Conservation (phyloP, 2,329 filamentous ascomycete species). For the Whalleya microplaca region DNA sequence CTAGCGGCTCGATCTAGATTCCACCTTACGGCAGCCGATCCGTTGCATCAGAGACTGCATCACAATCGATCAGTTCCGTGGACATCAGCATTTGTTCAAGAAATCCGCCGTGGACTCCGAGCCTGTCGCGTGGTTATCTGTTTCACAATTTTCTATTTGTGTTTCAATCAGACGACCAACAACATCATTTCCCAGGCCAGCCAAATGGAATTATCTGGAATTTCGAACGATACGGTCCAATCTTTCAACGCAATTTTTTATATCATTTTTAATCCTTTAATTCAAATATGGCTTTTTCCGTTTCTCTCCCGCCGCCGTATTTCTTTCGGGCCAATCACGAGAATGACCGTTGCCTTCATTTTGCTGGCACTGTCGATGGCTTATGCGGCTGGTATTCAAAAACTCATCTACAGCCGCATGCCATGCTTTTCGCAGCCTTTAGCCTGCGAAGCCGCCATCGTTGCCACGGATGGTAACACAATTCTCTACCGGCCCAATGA, state of each 20-base stretch:
- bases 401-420: slow-evolving; percentile 39
- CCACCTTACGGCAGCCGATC: slow-evolving; percentile 2
- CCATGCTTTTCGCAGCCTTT: slow-evolving; percentile 26
- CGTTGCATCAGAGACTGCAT: not conserved
- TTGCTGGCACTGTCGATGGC: slow-evolving; percentile 53
- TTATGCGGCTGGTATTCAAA: slow-evolving; percentile 51
- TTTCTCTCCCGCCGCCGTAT: slow-evolving; percentile 49
- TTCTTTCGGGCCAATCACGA: slow-evolving; percentile 56
- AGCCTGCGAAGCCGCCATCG: slow-evolving; percentile 31
- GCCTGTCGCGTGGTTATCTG: slow-evolving; percentile 4
- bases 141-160: slow-evolving; percentile 2
- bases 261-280: slow-evolving; percentile 57
- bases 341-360: slow-evolving; percentile 55
- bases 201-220: slow-evolving; percentile 54
- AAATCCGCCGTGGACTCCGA: slow-evolving; percentile 2
- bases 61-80: not conserved
- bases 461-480: not conserved
- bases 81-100: slow-evolving; percentile 5
- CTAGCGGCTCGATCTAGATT: slow-evolving; percentile 1
- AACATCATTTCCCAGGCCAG: slow-evolving; percentile 59
- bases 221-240: slow-evolving; percentile 59
- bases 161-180: slow-evolving; percentile 51
- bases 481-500: slow-evolving; percentile 30
- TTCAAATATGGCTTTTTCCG: slow-evolving; percentile 57
- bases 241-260: slow-evolving; percentile 57